A percentile compares a stretch with the other conserved stretches of the same genome.
Conservation (phyloP, 2,329 filamentous ascomycete genomes). For the Keithomyces neogunnii region DNA sequence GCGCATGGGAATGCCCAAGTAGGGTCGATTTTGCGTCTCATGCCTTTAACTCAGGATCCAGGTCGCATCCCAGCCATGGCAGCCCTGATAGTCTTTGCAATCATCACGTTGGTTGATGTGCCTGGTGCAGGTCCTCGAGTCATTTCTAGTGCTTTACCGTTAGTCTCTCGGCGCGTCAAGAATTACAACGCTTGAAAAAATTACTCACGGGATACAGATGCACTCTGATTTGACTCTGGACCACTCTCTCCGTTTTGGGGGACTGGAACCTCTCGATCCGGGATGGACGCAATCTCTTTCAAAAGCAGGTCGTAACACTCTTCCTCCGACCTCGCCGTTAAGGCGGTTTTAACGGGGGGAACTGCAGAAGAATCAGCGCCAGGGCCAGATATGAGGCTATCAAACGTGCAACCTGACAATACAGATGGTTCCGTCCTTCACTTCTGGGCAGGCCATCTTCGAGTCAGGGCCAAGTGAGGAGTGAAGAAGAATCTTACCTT, state of each 20-base stretch:
- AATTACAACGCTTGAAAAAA: background rate
- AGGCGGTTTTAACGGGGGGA: background rate
- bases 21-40: background rate
- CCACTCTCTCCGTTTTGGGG: background rate
- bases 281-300: conserved; percentile 16
- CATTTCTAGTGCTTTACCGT: background rate
- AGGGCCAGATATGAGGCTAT: too few species aligned
- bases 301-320: conserved; percentile 17
- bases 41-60: conserved; percentile 7
- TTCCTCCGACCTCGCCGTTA: conserved; percentile 15
- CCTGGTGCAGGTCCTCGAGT: background rate
- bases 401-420: too few species aligned
- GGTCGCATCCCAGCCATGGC: conserved; percentile 18
- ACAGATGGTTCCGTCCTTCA: background rate
- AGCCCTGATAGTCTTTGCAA: conserved; percentile 21
- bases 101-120: conserved; percentile 20
- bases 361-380: background rate
- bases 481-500: background rate
- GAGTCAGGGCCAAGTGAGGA: background rate
- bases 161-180: background rate
- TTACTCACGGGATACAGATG: background rate
- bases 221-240: background rate
- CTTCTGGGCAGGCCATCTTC: background rate
- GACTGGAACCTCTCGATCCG: conserved; percentile 15
- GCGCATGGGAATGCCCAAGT: background rate